Percentiles rank a stretch among this genome's conserved stretches.
These are phyloP conservation scores for Solanum hybrid DNA, from an alignment of 305 asterid genomes.

Conservation along the genomic window DNA sequence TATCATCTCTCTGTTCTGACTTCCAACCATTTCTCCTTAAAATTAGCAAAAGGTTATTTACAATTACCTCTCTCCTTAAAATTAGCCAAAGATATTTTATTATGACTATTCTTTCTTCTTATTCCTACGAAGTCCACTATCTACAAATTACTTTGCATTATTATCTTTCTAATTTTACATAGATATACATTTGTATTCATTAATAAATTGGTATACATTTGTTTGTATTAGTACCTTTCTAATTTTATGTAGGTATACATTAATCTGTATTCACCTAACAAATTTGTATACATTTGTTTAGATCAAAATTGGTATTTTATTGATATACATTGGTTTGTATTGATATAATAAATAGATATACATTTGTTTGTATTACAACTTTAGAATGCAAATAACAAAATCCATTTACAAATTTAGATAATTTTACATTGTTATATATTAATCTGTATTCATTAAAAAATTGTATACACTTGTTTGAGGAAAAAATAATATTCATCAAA, in stretches of 20 bases:
- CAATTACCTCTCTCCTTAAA: neutral
- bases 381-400: neutral
- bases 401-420: too few relatives aligned
- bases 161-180: neutral
- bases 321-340: neutral
- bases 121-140: neutral
- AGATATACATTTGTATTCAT: neutral
- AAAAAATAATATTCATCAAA: too few relatives aligned
- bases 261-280: neutral
- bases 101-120: neutral
- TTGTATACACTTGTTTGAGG: too few relatives aligned
- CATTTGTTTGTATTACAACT: neutral
- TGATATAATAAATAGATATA: neutral
- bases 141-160: neutral
- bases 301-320: neutral
- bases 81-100: too few relatives aligned
- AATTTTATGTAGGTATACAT: neutral
- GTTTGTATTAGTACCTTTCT: neutral
- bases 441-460: neutral
- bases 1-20: too few relatives aligned
- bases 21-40: too few relatives aligned
- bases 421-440: neutral
- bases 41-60: too few relatives aligned
- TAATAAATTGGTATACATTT: neutral
- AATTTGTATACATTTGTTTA: neutral